A percentile compares a stretch with the other conserved stretches of the same genome.
phyloP scores from a whole-genome alignment of 352 stramenopile species.

The Phytophthora cactorum region DNA sequence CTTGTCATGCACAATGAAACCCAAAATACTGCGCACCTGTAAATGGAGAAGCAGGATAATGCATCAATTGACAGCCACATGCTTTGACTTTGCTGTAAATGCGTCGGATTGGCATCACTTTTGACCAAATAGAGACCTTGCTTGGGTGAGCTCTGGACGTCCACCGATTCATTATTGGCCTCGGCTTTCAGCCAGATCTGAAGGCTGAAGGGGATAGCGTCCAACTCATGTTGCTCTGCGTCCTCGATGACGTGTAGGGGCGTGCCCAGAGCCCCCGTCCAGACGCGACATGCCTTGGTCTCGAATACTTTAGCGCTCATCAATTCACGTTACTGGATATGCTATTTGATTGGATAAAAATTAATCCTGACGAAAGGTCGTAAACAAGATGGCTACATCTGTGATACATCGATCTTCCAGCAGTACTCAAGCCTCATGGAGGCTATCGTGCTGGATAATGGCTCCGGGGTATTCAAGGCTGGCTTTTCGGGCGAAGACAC shows the following conservation, averaged over 20 bases:
- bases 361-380: conserved; percentile 38
- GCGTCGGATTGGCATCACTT: background rate
- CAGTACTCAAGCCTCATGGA: conserved; percentile 40
- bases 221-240: conserved; percentile 35
- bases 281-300: conserved; percentile 48
- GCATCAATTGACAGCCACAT: conserved; percentile 43
- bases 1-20: background rate
- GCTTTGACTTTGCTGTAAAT: conserved; percentile 16
- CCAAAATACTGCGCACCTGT: conserved; percentile 41
- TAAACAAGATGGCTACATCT: conserved; percentile 30
- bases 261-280: conserved; percentile 39
- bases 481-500: conserved; percentile 88
- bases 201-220: conserved; percentile 30
- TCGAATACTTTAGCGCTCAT: conserved; percentile 35
- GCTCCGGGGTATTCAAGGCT: conserved; percentile 81
- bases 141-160: conserved; percentile 8
- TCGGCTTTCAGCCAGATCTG: conserved; percentile 32
- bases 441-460: conserved; percentile 89
- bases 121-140: conserved; percentile 36
- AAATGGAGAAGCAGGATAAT: conserved; percentile 49
- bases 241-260: conserved; percentile 40
- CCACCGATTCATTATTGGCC: background rate
- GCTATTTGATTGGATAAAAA: conserved; percentile 32
- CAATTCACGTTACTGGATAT: conserved; percentile 3
- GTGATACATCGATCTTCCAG: conserved; percentile 27